Base-by-base conservation (phyloP, 345 rosid species). In the Bruguiera sexangula region DNA sequence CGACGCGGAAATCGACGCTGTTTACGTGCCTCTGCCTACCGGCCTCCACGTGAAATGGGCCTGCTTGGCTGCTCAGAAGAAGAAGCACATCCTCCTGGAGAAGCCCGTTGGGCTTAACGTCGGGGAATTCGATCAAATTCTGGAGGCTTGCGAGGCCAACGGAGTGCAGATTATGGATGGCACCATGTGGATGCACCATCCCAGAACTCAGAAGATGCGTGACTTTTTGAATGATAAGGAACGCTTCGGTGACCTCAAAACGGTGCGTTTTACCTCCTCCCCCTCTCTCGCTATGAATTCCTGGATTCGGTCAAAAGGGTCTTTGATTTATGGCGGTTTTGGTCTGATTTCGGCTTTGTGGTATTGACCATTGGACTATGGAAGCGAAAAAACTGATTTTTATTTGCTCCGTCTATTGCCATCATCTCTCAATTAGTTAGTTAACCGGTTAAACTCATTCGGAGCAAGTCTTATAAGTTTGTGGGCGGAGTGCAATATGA, bases 131-230 rank as follows among this genome's bases (percentile, higher is more conserved):
- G 88, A 86, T 18, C 62, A 22, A 77, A 79, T 89, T 10, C 68
- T 84, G 75, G 86, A 76, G 69, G 91, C 89, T 0, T 89, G 95
- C 68, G 83, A 81, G 74, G 67, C 83, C 26, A 86, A 84, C 65
- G 87, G 88, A 31, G 87, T 87, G 0, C 91, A 87, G 82, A 87
- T 87, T 75, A 88, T 91, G 97, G 97, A 91, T 67, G 87, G 91
- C 21, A 70, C 88, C 51, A 78, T 86, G 76, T 91, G 92, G 97
- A 55, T 89, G 78, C 92, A 91, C 73, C 89, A 87, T 68, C 88
- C 89, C 9, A 78, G 95, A 70, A 87, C 95, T 67, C 66, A 21
- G 29, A 81, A 75, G 73, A 82, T 91, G 71, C 26, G 29, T 10
- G 60, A 56, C 18, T 22, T 56, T 26, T 56, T 56, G 60, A 24